Evolutionary conservation across 768 basidiomycete species (phyloP).

Genomic region (Amanita subjunquillea): DNA sequence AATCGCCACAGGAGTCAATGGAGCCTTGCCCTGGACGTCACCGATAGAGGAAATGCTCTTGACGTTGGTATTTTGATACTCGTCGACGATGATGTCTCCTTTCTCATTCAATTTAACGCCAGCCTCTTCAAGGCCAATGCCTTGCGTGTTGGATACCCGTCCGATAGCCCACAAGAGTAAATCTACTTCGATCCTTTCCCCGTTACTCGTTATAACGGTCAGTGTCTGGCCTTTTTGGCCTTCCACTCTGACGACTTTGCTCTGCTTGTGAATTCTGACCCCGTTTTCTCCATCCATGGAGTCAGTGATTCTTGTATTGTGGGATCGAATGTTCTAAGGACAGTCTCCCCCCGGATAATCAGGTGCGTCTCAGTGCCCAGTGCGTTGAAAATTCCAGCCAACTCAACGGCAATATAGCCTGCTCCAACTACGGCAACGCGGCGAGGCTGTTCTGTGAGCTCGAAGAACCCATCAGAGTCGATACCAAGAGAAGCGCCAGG

Average conservation of each 20-base stretch:
- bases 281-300: conserved; percentile 89
- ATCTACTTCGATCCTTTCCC: conserved; percentile 78
- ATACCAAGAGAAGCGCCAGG: conserved; percentile 90
- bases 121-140: conserved; percentile 66
- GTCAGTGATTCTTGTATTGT: conserved; percentile 75
- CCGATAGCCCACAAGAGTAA: conserved; percentile 92
- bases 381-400: conserved; percentile 88
- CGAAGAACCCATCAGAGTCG: conserved; percentile 94
- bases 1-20: conserved; percentile 95
- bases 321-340: conserved; percentile 90
- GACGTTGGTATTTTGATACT: conserved; percentile 78
- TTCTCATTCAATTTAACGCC: conserved; percentile 68
- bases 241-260: conserved; percentile 67
- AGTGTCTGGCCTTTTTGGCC: conserved; percentile 63
- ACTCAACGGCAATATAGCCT: conserved; percentile 96
- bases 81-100: conserved; percentile 84
- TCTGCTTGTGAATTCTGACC: conserved; percentile 78
- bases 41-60: conserved; percentile 74
- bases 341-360: conserved; percentile 81
- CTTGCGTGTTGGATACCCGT: conserved; percentile 68
- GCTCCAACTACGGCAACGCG: conserved; percentile 93
- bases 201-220: conserved; percentile 66
- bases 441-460: conserved; percentile 81
- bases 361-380: conserved; percentile 90
- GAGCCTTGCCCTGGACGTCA: conserved; percentile 86